These are phyloP conservation scores for Castanea sativa DNA, from an alignment of 306 rosid genomes.

Conservation along the genomic window DNA sequence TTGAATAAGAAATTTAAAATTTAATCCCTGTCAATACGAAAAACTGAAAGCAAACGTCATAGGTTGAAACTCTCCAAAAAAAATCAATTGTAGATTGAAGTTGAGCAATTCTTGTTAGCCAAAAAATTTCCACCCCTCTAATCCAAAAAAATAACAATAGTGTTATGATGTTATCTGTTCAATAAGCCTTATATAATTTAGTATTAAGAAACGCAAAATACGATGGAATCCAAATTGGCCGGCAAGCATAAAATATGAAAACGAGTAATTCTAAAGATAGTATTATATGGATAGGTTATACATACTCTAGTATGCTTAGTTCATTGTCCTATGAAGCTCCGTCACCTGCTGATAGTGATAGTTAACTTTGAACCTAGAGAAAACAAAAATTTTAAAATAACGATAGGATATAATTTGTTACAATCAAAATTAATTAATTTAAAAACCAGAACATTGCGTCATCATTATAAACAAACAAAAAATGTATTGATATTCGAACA, in stretches of 20 bases:
- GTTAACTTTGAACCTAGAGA: neutral
- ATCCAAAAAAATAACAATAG: too few relatives aligned
- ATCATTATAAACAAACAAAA: conserved; percentile 21
- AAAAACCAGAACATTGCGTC: conserved; percentile 20
- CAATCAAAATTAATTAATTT: neutral
- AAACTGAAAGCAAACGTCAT: too few relatives aligned
- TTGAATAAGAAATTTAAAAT: too few relatives aligned
- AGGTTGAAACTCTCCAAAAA: too few relatives aligned
- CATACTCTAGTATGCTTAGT: neutral
- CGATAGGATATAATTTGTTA: neutral
- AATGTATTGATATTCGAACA: conserved; percentile 8
- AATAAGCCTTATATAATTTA: neutral
- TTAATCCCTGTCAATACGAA: too few relatives aligned
- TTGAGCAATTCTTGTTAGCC: too few relatives aligned
- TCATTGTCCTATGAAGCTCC: neutral
- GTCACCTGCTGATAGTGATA: neutral
- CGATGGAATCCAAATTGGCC: conserved; percentile 19
- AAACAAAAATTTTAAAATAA: neutral
- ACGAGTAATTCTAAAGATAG: conserved; percentile 11
- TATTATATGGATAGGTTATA: conserved; percentile 13
- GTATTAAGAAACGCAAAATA: neutral
- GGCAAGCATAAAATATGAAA: conserved; percentile 21
- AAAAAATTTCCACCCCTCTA: too few relatives aligned
- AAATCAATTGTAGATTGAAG: too few relatives aligned
- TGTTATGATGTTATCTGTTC: neutral